A percentile compares a stretch with the other conserved stretches of the same genome.
phyloP scores from a whole-genome alignment of 495 filamentous ascomycete genomes.

The Aspergillus panamensis region DNA sequence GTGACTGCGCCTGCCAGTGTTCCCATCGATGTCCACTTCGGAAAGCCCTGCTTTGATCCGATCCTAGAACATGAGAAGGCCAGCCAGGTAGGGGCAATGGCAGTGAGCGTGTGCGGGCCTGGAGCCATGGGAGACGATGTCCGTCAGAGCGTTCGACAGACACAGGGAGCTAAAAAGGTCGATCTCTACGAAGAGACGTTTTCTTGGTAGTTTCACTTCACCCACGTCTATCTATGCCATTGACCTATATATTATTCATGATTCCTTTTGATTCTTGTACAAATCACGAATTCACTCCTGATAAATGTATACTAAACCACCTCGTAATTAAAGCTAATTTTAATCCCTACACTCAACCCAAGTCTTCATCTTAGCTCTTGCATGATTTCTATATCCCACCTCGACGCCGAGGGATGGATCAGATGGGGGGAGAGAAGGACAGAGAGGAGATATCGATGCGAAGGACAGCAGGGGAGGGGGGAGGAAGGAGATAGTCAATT shows the following conservation, averaged over 20 bases:
- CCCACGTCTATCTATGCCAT: no score
- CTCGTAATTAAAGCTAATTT: not conserved
- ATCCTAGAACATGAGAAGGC: slow-evolving; percentile 37
- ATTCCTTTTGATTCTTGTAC: no score
- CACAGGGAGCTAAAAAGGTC: slow-evolving; percentile 34
- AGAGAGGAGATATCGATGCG: slow-evolving; percentile 37
- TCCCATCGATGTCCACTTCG: slow-evolving; percentile 28
- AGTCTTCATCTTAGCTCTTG: slow-evolving; percentile 44
- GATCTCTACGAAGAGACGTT: slow-evolving; percentile 46
- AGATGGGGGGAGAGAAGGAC: slow-evolving; percentile 21
- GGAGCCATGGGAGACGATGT: slow-evolving; percentile 45
- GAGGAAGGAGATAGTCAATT: slow-evolving; percentile 35
- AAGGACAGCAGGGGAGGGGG: no score
- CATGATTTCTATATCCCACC: slow-evolving; percentile 44
- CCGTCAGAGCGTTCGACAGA: slow-evolving; percentile 35
- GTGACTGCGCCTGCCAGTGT: slow-evolving; percentile 29
- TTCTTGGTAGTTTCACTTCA: slow-evolving; percentile 33
- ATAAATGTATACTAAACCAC: no score
- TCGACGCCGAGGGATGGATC: slow-evolving; percentile 16
- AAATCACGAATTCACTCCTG: no score
- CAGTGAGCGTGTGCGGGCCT: slow-evolving; percentile 46
- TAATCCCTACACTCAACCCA: slow-evolving; percentile 39
- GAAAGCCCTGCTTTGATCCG: slow-evolving; percentile 34
- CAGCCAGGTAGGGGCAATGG: slow-evolving; percentile 42
- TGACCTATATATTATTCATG: no score